Base-by-base conservation (phyloP, 2,329 filamentous ascomycete genomes). In the Chrysoporthe cubensis region DNA sequence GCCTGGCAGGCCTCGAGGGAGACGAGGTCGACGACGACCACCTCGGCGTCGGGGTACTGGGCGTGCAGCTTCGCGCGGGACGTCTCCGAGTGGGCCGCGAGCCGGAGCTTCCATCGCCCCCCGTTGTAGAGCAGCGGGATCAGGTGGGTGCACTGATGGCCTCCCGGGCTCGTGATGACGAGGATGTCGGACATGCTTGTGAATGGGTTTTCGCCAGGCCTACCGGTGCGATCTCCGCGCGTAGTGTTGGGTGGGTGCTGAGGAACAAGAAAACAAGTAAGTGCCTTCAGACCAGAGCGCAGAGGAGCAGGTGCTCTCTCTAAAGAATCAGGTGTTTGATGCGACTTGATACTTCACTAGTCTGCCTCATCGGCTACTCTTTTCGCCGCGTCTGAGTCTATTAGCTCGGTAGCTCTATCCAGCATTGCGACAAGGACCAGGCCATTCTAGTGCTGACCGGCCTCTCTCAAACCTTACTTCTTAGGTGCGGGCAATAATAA, bases 121-220 rank as follows among this genome's bases (percentile, higher is more conserved):
- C 75, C 73, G 21, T 72, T 64, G 13, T 74, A 69, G 13, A 81
- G 71, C 3, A 77, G 72, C 7, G 78, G 78, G 46, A 81, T 74
- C 40, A 81, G 73, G 2, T 71, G 70, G 8, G 72, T 69, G 68
- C 74, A 73, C 71, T 80, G 79, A 62, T 79, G 80, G 58, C 79
- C 79, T 32, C 74, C 74, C 5, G 79, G 77, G 64, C 75, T 78
- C 48, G 78, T 80, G 37, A 81, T 69, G 42, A 79, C 74, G 40
- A 81, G 69, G 46, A 79, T 56, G 54, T 79, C 76, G 32, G 74
- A 75, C 68, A 70, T 70, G 7, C 2, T 16, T 50, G 3, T 2
- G 18, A 1, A 13, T 37, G 8, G 8, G 9, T 18, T 46, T 21
- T 4, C 18, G 16, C 3, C n/a, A n/a, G n/a, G 46, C 46, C n/a